A percentile compares a stretch with the other conserved stretches of the same genome.
Conservation (phyloP, 257 asterid species). For the Lycium ferocissimum region DNA sequence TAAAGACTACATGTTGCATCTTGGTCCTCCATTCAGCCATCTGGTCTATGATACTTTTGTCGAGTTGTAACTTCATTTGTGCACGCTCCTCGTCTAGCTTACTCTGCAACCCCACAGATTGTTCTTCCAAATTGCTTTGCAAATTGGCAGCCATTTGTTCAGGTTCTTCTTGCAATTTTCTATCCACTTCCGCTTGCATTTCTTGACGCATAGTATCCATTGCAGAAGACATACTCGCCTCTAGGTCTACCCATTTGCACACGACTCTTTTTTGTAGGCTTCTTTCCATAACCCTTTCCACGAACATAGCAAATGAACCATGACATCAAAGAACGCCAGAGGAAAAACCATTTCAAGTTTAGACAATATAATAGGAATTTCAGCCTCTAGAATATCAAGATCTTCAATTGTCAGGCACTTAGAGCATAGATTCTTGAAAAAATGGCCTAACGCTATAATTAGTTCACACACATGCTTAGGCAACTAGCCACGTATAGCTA, state of each 20-base stretch:
- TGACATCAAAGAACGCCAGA: no score
- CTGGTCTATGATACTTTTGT: background rate
- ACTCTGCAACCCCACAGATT: background rate
- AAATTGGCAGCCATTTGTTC: background rate
- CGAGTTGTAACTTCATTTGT: background rate
- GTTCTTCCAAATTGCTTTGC: background rate
- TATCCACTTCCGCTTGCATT: background rate
- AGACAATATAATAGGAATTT: no score
- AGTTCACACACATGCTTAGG: no score
- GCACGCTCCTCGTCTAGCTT: background rate
- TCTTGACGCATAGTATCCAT: background rate
- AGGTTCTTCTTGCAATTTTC: background rate
- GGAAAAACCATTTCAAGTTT: no score
- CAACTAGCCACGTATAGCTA: no score
- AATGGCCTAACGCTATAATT: no score
- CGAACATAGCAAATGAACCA: no score
- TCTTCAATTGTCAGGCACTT: no score
- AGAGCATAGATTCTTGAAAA: no score
- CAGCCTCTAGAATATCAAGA: no score
- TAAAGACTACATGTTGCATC: background rate
- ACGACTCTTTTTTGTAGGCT: background rate
- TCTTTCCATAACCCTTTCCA: background rate
- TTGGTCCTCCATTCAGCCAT: background rate
- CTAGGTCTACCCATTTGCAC: background rate
- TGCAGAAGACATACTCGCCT: background rate